Conservation (phyloP, 2,329 filamentous ascomycete species). For the Arachnopeziza araneosa region DNA sequence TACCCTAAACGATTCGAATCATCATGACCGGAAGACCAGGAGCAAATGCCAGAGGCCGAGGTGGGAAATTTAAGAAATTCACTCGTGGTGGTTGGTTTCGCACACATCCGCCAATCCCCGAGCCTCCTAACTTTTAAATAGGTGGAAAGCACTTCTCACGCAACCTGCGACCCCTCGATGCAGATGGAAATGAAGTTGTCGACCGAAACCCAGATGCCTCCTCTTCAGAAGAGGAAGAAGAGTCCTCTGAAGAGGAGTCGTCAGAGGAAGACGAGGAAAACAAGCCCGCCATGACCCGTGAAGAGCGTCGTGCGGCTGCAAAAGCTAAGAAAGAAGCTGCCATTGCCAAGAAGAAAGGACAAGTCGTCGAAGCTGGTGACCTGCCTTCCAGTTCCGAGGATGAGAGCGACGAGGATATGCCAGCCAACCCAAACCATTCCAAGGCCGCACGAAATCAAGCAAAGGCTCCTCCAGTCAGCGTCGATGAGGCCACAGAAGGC, state of each 20-base stretch:
- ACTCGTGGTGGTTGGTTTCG: conserved; percentile 71
- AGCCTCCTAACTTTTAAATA: conserved; percentile 34
- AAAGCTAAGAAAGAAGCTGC: conserved; percentile 91
- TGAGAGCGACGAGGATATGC: conserved; percentile 54
- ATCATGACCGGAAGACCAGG: conserved; percentile 47
- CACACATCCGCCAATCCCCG: neutral
- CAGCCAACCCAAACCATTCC: conserved; percentile 88
- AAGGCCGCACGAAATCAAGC: conserved; percentile 62
- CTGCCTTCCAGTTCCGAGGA: conserved; percentile 66
- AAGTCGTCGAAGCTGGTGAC: conserved; percentile 75
- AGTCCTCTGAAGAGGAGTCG: conserved; percentile 45
- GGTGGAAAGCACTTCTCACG: conserved; percentile 95
- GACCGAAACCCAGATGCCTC: conserved; percentile 60
- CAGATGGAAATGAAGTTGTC: conserved; percentile 80
- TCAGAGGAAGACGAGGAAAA: conserved; percentile 41
- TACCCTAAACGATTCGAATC: conserved; percentile 12
- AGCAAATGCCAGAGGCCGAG: conserved; percentile 55
- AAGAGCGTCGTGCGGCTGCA: conserved; percentile 80
- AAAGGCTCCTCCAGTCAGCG: conserved; percentile 34
- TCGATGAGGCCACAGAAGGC: conserved; percentile 48
- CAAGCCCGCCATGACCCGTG: conserved; percentile 63
- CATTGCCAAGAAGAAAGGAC: conserved; percentile 67
- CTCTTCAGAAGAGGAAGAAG: conserved; percentile 46
- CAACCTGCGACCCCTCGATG: conserved; percentile 80
- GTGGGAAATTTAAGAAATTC: conserved; percentile 91